Evolutionary conservation across 2,329 filamentous ascomycete species (phyloP), one percentile per base, ranked within the genome.

Genomic region (Metarhizium album): DNA sequence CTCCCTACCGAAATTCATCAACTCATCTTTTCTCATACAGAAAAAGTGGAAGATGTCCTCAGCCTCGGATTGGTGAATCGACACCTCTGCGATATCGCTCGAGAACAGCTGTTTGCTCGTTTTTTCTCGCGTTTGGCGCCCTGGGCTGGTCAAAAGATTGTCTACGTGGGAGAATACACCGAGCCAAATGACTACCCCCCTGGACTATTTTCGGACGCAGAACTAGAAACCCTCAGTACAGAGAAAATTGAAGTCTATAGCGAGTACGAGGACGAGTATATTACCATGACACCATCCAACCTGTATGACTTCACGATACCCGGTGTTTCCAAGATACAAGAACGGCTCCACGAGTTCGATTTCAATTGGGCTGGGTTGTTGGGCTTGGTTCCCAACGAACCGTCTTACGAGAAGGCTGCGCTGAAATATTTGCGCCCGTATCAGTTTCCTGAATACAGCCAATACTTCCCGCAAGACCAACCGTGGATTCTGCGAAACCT

Each of bases 401-500:
- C 27, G 27, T 0, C 27, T 29, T 29, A 6, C 27, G 27, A 29
- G 5, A 1, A 29, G 7, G 27, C 27, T 29, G 27, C 27, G 27
- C 27, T 29, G 27, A 11, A 6, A 29, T 29, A 29, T 29, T 29
- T 29, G 1, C 1, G 27, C 27, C 27, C 27, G 7, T 0, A 6
- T 3, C 1, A 29, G 11, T 29, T 29, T 29, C 27, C 27, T 29
- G 3, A 9, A 8, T 29, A 29, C 1, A 11, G 27, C 1, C 6
- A 29, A 29, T 46, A 46, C 27, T 31, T 46, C 11, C 45, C 45
- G 1, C 2, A 38, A 27, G 31, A 55, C 27, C 33, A 50, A 11
- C 42, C 27, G 8, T 55, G 54, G 54, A 54, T 55, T 48, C 54
- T 54, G 24, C 54, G 52, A 35, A 54, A 55, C 29, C 13, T 54